Evolutionary conservation across 148 eudicot genomes (phyloP).

Genomic region (Cornus kousa): DNA sequence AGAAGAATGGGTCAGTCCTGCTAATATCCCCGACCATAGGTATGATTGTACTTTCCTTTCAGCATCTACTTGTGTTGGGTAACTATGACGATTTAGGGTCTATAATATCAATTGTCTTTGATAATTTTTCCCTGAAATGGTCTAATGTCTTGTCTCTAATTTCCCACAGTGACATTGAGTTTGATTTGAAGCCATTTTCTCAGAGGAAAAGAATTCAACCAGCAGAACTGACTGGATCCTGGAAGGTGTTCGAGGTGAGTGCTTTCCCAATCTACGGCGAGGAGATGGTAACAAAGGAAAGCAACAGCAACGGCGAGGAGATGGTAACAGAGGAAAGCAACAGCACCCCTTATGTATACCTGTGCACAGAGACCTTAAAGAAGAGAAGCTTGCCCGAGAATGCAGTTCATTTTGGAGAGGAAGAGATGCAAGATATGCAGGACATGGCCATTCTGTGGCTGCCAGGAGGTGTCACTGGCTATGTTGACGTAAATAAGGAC

Average conservation of each 20-base stretch:
- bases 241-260: conserved; percentile 97
- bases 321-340: conserved; percentile 34
- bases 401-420: conserved; percentile 72
- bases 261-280: conserved; percentile 88
- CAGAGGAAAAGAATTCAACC: conserved; percentile 79
- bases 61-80: too few relatives aligned
- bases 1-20: conserved; percentile 94
- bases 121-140: neutral
- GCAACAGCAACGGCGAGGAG: conserved; percentile 49
- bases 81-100: neutral
- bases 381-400: conserved; percentile 78
- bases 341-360: conserved; percentile 67
- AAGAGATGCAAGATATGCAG: conserved; percentile 82
- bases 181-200: conserved; percentile 86
- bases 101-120: neutral
- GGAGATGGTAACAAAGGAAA: conserved; percentile 42
- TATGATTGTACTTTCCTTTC: conserved; percentile 20
- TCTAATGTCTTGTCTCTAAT: neutral
- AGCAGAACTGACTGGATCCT: conserved; percentile 71
- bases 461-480: conserved; percentile 90
- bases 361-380: conserved; percentile 85
- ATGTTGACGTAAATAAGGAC: conserved; percentile 82
- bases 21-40: conserved; percentile 71
- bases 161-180: conserved; percentile 57
- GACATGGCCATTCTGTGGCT: conserved; percentile 89